Base-by-base conservation (phyloP, 441 rosid genomes). In the Brassica hybrid region DNA sequence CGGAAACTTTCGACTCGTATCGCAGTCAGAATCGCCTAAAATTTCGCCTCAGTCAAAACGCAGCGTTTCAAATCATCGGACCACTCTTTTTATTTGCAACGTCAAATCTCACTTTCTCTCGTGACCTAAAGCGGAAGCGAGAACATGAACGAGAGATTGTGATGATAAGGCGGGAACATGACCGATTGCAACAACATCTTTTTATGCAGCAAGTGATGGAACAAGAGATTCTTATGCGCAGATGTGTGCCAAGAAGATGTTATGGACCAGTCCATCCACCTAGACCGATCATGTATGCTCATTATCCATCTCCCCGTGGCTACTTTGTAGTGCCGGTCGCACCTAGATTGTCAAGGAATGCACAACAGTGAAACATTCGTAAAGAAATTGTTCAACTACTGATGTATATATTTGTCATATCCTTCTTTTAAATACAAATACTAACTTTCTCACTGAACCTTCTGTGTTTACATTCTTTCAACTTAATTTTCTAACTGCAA, bases 161-260 rank as follows among this genome's bases (percentile, higher is more conserved):
- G 34, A 11, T 5, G 63, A 59, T 12, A 50, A 50, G 17, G 32
- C 17, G 63, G 34, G 32, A 12, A 59, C 16, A 2, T 59, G 14
- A 12, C 3, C 14, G 14, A 11, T 27, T 59, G 32, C 2, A 1
- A 41, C 48, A 41, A 41, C 5, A 41, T 41, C n/a, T 56, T 17
- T 0, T 56, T 56, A 56, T 18, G 34, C 9, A 12, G 8, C n/a
- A 41, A 12, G 65, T 13, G 36, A 60, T 60, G 65, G 36, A 60
- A 5, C 9, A 25, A 23, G 65, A 60, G 65, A 25, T 60, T 25
- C 2, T 60, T 25, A 25, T 60, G 65, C 65, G 36, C 0, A 59
- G 64, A 59, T 59, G 36, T 59, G 6, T 25, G 36, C 64, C 65
- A 25, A 60, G 36, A 60, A 12, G 4, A 60, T 60, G 65, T 6